A percentile compares a stretch with the other conserved stretches of the same genome.
Evolutionary conservation across 768 basidiomycete species (phyloP).

Genomic region (Floccularia luteovirens): DNA sequence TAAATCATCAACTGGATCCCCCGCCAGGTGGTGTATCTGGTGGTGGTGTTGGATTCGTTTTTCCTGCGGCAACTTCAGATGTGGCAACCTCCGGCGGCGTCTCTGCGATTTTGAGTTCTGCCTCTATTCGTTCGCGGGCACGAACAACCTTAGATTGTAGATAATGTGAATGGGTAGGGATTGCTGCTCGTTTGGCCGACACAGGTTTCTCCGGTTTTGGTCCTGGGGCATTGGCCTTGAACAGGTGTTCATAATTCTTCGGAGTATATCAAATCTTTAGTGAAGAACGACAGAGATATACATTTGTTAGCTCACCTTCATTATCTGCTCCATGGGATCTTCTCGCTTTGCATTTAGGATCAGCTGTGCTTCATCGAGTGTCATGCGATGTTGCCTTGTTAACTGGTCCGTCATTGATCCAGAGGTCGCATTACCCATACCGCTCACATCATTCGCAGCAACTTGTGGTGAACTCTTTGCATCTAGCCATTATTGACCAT

Average conservation of each 20-base stretch:
- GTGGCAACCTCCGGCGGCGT: constrained; percentile 9
- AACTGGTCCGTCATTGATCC: constrained; percentile 75
- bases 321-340: constrained; percentile 56
- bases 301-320: constrained; percentile 49
- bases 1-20: not conserved
- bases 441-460: constrained; percentile 62
- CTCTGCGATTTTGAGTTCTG: constrained; percentile 46
- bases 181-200: constrained; percentile 32
- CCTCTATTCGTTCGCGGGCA: constrained; percentile 91
- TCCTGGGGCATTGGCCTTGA: constrained; percentile 82
- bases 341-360: constrained; percentile 84
- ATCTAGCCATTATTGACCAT: constrained; percentile 38
- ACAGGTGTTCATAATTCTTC: constrained; percentile 90
- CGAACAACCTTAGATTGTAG: constrained; percentile 96
- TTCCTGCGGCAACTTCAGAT: constrained; percentile 3
- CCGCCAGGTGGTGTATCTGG: constrained; percentile 9
- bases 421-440: constrained; percentile 67
- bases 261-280: constrained; percentile 3
- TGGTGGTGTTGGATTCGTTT: constrained; percentile 10
- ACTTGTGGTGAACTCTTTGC: constrained; percentile 75
- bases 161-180: constrained; percentile 73
- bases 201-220: constrained; percentile 41
- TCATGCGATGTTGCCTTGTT: constrained; percentile 86
- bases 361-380: constrained; percentile 88
- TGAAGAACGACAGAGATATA: not conserved